phyloP scores from a whole-genome alignment of 208 protist species.

The Trypanosoma melophagium region DNA sequence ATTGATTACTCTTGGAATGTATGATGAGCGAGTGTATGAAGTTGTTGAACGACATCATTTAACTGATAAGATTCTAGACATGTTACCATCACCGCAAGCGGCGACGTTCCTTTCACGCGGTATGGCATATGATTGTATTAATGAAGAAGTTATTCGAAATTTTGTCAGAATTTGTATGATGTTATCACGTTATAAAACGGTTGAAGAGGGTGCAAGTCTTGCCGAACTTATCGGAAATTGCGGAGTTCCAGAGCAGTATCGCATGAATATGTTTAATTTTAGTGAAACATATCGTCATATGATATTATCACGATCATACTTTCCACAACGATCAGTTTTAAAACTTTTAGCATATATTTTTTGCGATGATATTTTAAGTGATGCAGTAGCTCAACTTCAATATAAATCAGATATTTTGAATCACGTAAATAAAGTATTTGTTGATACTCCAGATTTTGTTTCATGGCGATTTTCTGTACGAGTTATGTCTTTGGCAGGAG shows the following conservation, averaged over 20 bases:
- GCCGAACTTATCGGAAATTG: constrained; percentile 84
- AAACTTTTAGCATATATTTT: constrained; percentile 85
- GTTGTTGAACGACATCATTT: constrained; percentile 78
- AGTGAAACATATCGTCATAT: constrained; percentile 88
- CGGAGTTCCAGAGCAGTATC: constrained; percentile 79
- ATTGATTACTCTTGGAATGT: constrained; percentile 67
- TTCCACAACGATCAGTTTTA: constrained; percentile 79
- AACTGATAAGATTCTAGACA: constrained; percentile 44
- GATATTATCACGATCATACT: constrained; percentile 85
- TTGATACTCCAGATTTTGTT: constrained; percentile 82
- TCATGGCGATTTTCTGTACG: constrained; percentile 91
- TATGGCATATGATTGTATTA: constrained; percentile 81
- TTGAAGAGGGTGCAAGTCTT: constrained; percentile 73
- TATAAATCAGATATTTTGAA: constrained; percentile 90
- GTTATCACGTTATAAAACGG: constrained; percentile 68
- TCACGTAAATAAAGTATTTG: constrained; percentile 85
- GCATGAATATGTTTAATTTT: constrained; percentile 86
- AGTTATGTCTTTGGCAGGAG: constrained; percentile 82
- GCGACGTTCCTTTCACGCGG: constrained; percentile 77
- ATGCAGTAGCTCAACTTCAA: constrained; percentile 87
- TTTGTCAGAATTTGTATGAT: constrained; percentile 85
- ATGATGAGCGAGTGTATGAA: constrained; percentile 90
- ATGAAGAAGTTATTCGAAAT: constrained; percentile 73
- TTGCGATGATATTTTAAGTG: constrained; percentile 81
- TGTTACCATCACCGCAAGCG: constrained; percentile 58